Evolutionary conservation across 148 eudicot genomes (phyloP).

Genomic region (Chenopodium quinoa): DNA sequence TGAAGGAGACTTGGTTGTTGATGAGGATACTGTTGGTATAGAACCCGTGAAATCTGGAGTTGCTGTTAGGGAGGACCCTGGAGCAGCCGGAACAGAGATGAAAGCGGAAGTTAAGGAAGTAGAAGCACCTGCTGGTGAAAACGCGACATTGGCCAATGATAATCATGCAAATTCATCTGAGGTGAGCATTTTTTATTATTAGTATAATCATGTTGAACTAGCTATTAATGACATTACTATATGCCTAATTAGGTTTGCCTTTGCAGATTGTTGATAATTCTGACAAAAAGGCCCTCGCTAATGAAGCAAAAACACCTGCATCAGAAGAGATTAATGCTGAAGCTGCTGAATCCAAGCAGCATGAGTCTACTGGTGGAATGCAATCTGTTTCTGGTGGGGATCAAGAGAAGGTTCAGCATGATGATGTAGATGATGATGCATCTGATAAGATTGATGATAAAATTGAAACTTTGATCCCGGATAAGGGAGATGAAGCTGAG

Average conservation of each 20-base stretch:
- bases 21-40: background rate
- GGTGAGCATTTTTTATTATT: constrained; percentile 19
- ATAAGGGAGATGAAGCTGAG: constrained; percentile 24
- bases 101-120: constrained; percentile 16
- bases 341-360: constrained; percentile 28
- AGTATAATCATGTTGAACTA: constrained; percentile 13
- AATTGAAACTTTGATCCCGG: constrained; percentile 3
- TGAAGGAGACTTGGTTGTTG: constrained; percentile 32
- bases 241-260: constrained; percentile 8
- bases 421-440: constrained; percentile 14
- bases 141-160: constrained; percentile 26
- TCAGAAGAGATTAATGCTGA: constrained; percentile 19
- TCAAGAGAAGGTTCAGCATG: constrained; percentile 28
- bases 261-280: constrained; percentile 28
- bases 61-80: background rate
- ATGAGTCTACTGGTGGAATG: constrained; percentile 26
- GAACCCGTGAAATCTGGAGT: background rate
- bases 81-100: background rate
- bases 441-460: constrained; percentile 13
- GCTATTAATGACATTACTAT: constrained; percentile 5
- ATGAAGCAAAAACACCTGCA: constrained; percentile 17
- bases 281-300: background rate
- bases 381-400: constrained; percentile 24
- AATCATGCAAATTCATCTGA: constrained; percentile 24
- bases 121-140: constrained; percentile 13